Evolutionary conservation across 108 stramenopile genomes (phyloP), one percentile per base, ranked within the genome.

Genomic region (Parmales sp.): DNA sequence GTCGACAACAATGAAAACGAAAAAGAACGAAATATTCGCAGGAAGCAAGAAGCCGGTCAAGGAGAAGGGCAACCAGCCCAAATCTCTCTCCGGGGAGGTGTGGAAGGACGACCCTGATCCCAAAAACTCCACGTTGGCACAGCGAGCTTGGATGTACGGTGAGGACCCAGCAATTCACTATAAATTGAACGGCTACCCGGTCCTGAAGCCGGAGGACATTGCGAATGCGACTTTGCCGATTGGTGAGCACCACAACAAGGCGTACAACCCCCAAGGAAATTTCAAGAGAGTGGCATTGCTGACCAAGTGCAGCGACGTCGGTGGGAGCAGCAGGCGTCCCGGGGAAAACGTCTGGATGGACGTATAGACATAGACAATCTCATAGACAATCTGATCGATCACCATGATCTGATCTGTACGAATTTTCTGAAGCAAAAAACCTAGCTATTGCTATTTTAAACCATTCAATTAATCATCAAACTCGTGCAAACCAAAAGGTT

Each of bases 221-320:
- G 54, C 29, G 31, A 13, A 34, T 11, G 36, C 54, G 28, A 34
- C 31, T 16, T 20, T 60, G n/a, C n/a, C 26, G n/a, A 34, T 60
- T 28, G n/a, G n/a, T 5, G 13, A 11, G 8, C 28, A 34, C 31
- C 5, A 60, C 54, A 20, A 11, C 28, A 2, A 5, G 16, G 2
- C 2, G 25, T 60, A 60, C 54, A 34, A 60, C 31, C n/a, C n/a
- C 29, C 13, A 60, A 11, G 36, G 36, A 34, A 60, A 34, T 34
- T 60, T 34, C 54, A 60, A 34, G 54, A 60, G 54, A 34, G 54
- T 60, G n/a, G 54, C 54, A 7, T 34, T 34, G 31, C 26, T 60
- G 6, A 60, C 54, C 29, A 60, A 60, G 54, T 60, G 54, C 54
- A 60, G 54, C 26, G 54, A 60, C 26, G 54, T 60, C 11, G 54